Conservation (phyloP, 106 monocot species). For the Dactylorhiza incarnata region DNA sequence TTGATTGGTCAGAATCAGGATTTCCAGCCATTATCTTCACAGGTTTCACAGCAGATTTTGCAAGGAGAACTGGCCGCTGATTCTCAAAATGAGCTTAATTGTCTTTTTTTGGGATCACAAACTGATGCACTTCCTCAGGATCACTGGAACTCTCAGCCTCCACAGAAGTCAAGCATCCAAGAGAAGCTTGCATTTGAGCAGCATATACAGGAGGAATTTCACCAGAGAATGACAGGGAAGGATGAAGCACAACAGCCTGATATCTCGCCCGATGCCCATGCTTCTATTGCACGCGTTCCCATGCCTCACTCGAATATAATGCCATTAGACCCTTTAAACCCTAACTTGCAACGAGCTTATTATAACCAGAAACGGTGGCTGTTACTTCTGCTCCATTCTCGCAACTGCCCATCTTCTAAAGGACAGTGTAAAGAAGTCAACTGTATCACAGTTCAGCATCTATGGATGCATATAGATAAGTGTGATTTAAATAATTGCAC, state of each 20-base stretch:
- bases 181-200: constrained; percentile 31
- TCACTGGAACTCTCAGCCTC: constrained; percentile 39
- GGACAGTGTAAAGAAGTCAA: constrained; percentile 56
- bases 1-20: constrained; percentile 41
- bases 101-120: constrained; percentile 39
- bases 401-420: constrained; percentile 41
- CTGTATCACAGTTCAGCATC: constrained; percentile 54
- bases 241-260: constrained; percentile 43
- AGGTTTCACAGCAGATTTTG: constrained; percentile 33
- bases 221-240: constrained; percentile 27
- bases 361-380: constrained; percentile 62
- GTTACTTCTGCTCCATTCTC: constrained; percentile 71
- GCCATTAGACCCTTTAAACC: constrained; percentile 12
- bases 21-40: constrained; percentile 33
- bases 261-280: constrained; percentile 20
- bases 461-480: constrained; percentile 48
- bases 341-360: constrained; percentile 27
- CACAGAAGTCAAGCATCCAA: constrained; percentile 25
- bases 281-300: constrained; percentile 12
- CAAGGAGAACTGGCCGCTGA: constrained; percentile 27
- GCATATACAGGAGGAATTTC: constrained; percentile 53
- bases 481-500: constrained; percentile 49
- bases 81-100: constrained; percentile 37
- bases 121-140: constrained; percentile 32
- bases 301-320: constrained; percentile 15